Percentiles rank a stretch among this genome's conserved stretches.
Conservation (phyloP, 768 basidiomycete genomes). For the Rickenella mellea region DNA sequence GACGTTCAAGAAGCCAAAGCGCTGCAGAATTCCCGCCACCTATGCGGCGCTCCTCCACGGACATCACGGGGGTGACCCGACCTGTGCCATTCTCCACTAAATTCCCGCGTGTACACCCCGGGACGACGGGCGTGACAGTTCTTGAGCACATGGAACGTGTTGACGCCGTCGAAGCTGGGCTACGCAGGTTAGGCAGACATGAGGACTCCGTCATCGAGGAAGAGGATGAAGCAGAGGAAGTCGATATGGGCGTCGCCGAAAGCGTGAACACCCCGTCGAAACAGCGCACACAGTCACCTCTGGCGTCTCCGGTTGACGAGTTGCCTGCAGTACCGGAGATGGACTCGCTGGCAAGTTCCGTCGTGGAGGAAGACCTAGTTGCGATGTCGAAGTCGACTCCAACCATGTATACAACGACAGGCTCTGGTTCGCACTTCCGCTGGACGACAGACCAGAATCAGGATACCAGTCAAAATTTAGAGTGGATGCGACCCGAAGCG, state of each 20-base stretch:
- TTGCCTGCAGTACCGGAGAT: conserved; percentile 50
- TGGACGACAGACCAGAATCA: not conserved
- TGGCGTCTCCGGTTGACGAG: not conserved
- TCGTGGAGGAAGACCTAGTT: conserved; percentile 62
- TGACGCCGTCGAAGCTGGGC: conserved; percentile 72
- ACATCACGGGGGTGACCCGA: conserved; percentile 52
- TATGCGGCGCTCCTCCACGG: conserved; percentile 52
- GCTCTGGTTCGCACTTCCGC: not conserved
- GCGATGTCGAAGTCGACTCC: conserved; percentile 72
- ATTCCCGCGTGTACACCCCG: conserved; percentile 74
- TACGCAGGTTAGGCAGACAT: conserved; percentile 64
- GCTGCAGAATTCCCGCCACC: conserved; percentile 55
- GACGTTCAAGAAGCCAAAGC: conserved; percentile 52
- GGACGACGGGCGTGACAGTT: conserved; percentile 79
- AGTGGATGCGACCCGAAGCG: conserved; percentile 35
- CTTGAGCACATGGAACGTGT: conserved; percentile 79
- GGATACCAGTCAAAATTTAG: conserved; percentile 19
- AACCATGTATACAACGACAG: conserved; percentile 15
- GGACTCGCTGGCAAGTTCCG: conserved; percentile 40
- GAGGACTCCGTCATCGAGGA: conserved; percentile 42
- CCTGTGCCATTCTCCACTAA: conserved; percentile 82
- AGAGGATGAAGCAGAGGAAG: conserved; percentile 40
- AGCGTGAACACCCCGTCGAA: not conserved
- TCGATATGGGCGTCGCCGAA: conserved; percentile 47
- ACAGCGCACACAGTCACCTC: not conserved